Evolutionary conservation across 306 rosid genomes (phyloP).

Genomic region (Citrullus amarus): DNA sequence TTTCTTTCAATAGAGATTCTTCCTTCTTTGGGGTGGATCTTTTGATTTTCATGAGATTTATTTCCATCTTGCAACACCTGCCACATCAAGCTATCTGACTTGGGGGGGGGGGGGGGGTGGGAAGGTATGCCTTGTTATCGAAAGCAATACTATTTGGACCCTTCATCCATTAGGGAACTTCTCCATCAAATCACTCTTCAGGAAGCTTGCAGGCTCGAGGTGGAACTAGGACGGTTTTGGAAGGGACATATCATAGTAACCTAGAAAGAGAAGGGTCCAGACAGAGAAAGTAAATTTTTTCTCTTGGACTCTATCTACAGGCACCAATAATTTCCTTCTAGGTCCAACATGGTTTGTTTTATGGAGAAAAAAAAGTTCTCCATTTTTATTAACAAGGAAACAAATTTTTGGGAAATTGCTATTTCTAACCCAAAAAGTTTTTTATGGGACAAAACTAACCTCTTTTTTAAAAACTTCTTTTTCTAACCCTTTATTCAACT

Average conservation of each 20-base stretch:
- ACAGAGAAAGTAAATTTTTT: background rate
- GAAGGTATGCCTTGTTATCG: too few species aligned
- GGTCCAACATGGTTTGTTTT: background rate
- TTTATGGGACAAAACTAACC: too few species aligned
- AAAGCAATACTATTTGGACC: background rate
- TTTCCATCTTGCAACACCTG: too few species aligned
- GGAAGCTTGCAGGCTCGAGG: background rate
- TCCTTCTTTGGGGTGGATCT: too few species aligned
- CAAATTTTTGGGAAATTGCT: too few species aligned
- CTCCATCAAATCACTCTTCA: background rate
- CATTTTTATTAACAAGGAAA: background rate
- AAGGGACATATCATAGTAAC: background rate
- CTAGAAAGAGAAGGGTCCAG: background rate
- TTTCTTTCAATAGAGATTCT: too few species aligned
- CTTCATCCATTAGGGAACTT: background rate
- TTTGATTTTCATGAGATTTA: too few species aligned
- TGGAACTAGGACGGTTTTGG: background rate
- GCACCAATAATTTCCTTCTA: background rate
- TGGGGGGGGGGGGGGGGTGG: too few species aligned
- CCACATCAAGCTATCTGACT: too few species aligned
- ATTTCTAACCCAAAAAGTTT: too few species aligned
- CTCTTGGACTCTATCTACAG: background rate
- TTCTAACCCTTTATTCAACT: too few species aligned
- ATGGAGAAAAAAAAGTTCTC: background rate
- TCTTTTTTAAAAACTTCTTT: too few species aligned